A percentile compares a stretch with the other conserved stretches of the same genome.
phyloP scores from a whole-genome alignment of 257 asterid species.

The Solanum acaule region DNA sequence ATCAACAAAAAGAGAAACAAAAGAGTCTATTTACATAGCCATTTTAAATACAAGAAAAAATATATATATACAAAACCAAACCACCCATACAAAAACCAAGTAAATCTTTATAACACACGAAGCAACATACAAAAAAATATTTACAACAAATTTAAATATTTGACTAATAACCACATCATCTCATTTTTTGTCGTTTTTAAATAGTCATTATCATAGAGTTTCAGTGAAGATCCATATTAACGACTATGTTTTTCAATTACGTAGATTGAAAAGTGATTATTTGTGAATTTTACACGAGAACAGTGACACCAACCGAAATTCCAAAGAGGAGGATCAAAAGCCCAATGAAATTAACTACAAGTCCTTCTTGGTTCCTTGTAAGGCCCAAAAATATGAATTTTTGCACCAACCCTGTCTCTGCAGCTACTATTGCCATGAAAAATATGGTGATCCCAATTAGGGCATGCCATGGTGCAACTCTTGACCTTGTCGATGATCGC shows the following conservation, averaged over 20 bases:
- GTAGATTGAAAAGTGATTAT: neutral
- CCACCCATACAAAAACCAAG: neutral
- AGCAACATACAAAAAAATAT: neutral
- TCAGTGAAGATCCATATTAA: neutral
- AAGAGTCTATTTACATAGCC: neutral
- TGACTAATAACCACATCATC: neutral
- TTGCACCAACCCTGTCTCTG: conserved; percentile 35
- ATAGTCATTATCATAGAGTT: neutral
- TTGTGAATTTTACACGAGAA: neutral
- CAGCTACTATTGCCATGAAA: neutral
- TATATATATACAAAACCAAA: neutral
- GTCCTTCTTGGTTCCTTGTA: conserved; percentile 26
- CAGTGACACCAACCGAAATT: conserved; percentile 24
- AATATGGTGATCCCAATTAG: conserved; percentile 16
- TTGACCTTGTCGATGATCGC: conserved; percentile 17
- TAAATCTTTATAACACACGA: neutral
- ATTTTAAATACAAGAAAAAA: neutral
- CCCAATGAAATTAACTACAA: conserved; percentile 41
- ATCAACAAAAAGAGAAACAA: neutral
- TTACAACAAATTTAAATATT: neutral
- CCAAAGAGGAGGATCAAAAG: conserved; percentile 39
- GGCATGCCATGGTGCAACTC: conserved; percentile 43
- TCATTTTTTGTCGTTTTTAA: neutral
- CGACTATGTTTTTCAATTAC: neutral
- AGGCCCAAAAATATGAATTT: conserved; percentile 24